Evolutionary conservation across 2,329 filamentous ascomycete genomes (phyloP).

Genomic region (Aspergillus chevalieri): DNA sequence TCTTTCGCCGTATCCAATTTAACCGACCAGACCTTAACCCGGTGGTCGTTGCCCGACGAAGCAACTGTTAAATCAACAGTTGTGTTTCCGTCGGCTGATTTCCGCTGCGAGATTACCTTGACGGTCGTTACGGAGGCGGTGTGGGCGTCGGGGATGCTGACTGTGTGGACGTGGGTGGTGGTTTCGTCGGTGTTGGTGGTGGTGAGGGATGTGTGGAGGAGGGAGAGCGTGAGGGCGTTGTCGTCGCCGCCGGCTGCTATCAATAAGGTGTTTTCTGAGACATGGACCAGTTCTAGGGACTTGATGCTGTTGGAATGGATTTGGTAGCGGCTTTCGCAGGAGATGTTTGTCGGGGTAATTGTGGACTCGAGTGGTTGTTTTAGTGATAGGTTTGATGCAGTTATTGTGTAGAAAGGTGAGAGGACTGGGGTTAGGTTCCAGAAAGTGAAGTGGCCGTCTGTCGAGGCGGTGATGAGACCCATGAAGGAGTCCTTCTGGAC

Average conservation of each 20-base stretch:
- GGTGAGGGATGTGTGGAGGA: conserved; percentile 24
- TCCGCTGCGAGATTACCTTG: conserved; percentile 21
- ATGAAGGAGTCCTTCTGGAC: conserved; percentile 40
- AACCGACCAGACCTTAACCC: conserved; percentile 40
- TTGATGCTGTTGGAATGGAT: conserved; percentile 83
- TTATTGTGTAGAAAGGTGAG: conserved; percentile 21
- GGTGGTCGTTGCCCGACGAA: conserved; percentile 42
- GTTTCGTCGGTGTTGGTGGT: conserved; percentile 5
- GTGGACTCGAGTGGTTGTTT: conserved; percentile 16
- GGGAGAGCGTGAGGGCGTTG: conserved; percentile 63
- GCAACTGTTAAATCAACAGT: conserved; percentile 20
- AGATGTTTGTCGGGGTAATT: conserved; percentile 14
- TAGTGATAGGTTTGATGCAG: conserved; percentile 11
- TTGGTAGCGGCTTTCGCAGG: conserved; percentile 36
- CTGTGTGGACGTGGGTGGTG: conserved; percentile 20
- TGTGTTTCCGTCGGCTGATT: conserved; percentile 2
- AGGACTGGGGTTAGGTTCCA: conserved; percentile 45
- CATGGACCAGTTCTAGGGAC: conserved; percentile 30
- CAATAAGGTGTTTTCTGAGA: conserved; percentile 37
- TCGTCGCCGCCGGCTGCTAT: conserved; percentile 82
- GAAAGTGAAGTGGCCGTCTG: conserved; percentile 68
- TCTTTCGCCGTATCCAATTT: conserved; percentile 19
- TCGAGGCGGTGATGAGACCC: conserved; percentile 58
- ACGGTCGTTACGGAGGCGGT: conserved; percentile 40
- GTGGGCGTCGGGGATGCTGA: conserved; percentile 39